Base-by-base conservation (phyloP, 805 yeast genomes). In the Citeromyces matritensis region DNA sequence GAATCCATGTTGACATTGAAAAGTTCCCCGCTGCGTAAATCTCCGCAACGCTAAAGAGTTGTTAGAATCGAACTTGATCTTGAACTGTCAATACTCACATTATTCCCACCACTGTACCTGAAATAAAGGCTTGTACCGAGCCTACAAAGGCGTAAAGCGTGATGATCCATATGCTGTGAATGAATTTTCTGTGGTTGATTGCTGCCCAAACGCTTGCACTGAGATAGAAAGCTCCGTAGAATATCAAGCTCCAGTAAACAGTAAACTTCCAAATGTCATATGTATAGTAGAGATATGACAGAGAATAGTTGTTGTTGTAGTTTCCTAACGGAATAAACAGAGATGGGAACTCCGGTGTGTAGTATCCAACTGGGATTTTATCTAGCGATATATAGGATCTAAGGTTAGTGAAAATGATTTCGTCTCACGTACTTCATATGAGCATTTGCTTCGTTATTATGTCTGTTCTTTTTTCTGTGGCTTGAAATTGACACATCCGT, bases 1-100 rank as follows among this genome's bases (percentile, higher is more conserved):
- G 97, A 6, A 88, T 72, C 98, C 98, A 88, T 0, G 96, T 82
- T 9, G 93, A 77, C 93, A 91, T 82, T 14, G 79, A 68, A 43
- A 88, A 72, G 15, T 78, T 63, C 0, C 94, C 94, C 1, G 94
- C 73, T 33, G 65, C 60, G 54, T 86, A 86, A 6, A 85, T 66
- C 2, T 84, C 80, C 24, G 76, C 76, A 11, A 81, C 48, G 27
- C 40, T 37, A 26, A 37, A 35, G 31, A n/a, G 30, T 13, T 10
- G 24, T 28, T 14, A 17, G 30, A n/a, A 14, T 11, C 9, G 9
- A 14, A n/a, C 14, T 5, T 14, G 27, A 42, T 24, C 39, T 33
- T 17, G 30, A n/a, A 42, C 7, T 17, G 21, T 17, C 21, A 17
- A 14, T 25, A 45, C 59, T 35, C 32, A 46, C 39, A 91, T 47